Base-by-base conservation (phyloP, 345 rosid genomes). In the Citrus sp. region DNA sequence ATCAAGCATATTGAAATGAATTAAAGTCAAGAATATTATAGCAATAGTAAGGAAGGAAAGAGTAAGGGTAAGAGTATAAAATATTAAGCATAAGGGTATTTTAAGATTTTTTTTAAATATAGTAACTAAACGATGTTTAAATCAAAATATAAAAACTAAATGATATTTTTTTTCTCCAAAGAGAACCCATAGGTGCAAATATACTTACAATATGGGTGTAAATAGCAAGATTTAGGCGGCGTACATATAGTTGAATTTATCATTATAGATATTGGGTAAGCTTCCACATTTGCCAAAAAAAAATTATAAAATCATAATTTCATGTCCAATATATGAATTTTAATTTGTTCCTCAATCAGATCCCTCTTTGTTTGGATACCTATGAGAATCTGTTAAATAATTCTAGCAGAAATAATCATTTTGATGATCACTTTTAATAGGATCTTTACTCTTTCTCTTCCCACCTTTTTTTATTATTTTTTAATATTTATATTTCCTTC, bases 181-280 rank as follows among this genome's bases (percentile, higher is more conserved):
- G 4, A 46, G 18, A 2, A 46, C 5, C 5, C 18, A 1, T 13
- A 46, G 1, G 4, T 12, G 13, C 3, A 12, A 42, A 46, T 46
- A 46, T 46, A 46, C 13, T 46, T 12, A 46, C 16, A 46, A 10
- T 10, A 10, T 42, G 13, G 1, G 14, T 46, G 51, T 46, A 1
- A 13, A 13, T 46, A 13, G 18, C 51, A 46, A 67, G 75, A 79
- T 76, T 82, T 78, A 76, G 88, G 74, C 77, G 80, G 62, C 24
- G 5, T 46, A 73, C 51, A 67, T 42, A 73, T 62, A 10, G 76
- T 63, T 80, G 76, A 70, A 72, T 69, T 70, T 75, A 74, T 79
- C 65, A 71, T 74, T 68, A 40, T 18, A 74, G 27, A 65, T 16
- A 85, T 83, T 85, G 59, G 87, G 85, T 79, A 77, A 65, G 79